Evolutionary conservation across 371 early-diverging fungal genomes (phyloP).

Genomic region (Rhizopus delemar): DNA sequence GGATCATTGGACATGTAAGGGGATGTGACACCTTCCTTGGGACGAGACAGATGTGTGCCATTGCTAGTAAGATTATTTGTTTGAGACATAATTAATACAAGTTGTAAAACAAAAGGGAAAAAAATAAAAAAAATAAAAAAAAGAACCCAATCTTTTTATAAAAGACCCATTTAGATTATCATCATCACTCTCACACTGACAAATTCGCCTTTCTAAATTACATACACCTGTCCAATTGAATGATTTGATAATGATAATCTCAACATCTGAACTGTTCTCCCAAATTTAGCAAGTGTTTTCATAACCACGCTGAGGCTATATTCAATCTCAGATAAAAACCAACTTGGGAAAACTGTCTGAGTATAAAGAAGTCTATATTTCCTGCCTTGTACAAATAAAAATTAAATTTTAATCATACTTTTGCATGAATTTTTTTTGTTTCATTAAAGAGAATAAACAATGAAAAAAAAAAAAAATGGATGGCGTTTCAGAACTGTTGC

Average conservation of each 20-base stretch:
- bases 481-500: too few species aligned
- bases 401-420: too few species aligned
- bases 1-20: slow-evolving; percentile 74
- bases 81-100: slow-evolving; percentile 13
- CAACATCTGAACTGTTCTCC: slow-evolving; percentile 1
- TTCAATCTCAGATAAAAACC: too few species aligned
- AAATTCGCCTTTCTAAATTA: background rate
- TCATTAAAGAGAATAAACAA: too few species aligned
- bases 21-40: slow-evolving; percentile 41
- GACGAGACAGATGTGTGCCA: background rate
- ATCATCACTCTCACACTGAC: background rate
- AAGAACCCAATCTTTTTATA: background rate
- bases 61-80: slow-evolving; percentile 14
- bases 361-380: too few species aligned
- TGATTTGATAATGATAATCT: slow-evolving; percentile 7
- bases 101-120: background rate
- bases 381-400: too few species aligned
- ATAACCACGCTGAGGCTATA: background rate
- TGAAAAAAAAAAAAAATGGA: too few species aligned
- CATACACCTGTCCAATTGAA: background rate
- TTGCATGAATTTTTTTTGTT: too few species aligned
- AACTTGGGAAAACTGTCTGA: too few species aligned
- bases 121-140: background rate
- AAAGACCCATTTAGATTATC: background rate
- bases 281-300: background rate